Conservation (phyloP, 2,329 filamentous ascomycete species). For the Bisporella sp. region DNA sequence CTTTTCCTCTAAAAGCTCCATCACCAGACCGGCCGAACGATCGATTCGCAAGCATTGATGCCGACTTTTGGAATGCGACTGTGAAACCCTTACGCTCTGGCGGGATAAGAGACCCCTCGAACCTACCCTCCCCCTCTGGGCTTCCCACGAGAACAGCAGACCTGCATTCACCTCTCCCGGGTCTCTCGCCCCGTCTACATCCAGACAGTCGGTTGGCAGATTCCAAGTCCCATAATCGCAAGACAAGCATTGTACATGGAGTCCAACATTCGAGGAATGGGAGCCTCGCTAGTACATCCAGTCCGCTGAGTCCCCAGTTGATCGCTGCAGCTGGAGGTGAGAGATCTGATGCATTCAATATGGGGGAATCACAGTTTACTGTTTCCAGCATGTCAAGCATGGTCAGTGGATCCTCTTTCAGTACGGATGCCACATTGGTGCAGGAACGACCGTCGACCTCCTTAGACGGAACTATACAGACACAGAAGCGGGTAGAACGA, state of each 20-base stretch:
- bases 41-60: slow-evolving; percentile 19
- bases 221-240: slow-evolving; percentile 67
- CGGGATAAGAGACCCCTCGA: slow-evolving; percentile 15
- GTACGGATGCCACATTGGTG: slow-evolving; percentile 22
- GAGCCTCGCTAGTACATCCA: slow-evolving; percentile 74
- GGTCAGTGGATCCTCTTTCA: slow-evolving; percentile 22
- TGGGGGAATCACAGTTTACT: slow-evolving; percentile 22
- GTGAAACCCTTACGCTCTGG: slow-evolving; percentile 23
- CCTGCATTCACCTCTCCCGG: slow-evolving; percentile 17
- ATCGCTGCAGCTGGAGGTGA: slow-evolving; percentile 58
- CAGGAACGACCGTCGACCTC: slow-evolving; percentile 29
- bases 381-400: slow-evolving; percentile 21
- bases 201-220: slow-evolving; percentile 39
- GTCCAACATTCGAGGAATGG: slow-evolving; percentile 89
- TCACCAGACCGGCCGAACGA: slow-evolving; percentile 20
- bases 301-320: slow-evolving; percentile 81
- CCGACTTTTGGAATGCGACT: slow-evolving; percentile 23
- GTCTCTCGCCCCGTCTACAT: slow-evolving; percentile 22
- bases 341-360: slow-evolving; percentile 24
- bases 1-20: slow-evolving; percentile 13
- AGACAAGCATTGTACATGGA: slow-evolving; percentile 96
- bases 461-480: slow-evolving; percentile 37
- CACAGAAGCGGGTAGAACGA: slow-evolving; percentile 49
- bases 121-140: slow-evolving; percentile 13
- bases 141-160: slow-evolving; percentile 10